Percentiles rank a stretch among this genome's conserved stretches.
phyloP scores from a whole-genome alignment of 805 yeast genomes.

The Ascoidea tarda region DNA sequence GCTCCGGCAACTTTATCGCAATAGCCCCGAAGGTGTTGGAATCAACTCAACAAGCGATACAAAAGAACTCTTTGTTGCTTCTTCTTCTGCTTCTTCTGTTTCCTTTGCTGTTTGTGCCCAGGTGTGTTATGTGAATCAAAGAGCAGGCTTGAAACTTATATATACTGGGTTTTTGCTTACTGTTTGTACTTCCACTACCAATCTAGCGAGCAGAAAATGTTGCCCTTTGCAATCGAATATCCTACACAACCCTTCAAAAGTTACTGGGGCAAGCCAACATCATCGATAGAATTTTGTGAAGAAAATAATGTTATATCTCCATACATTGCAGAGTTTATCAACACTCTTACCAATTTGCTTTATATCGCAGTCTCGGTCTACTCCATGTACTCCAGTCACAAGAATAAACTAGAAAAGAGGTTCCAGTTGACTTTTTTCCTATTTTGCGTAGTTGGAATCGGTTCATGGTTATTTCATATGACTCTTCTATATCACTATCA shows the following conservation, averaged over 20 bases:
- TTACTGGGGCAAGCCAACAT: conserved; percentile 68
- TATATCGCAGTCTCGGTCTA: conserved; percentile 44
- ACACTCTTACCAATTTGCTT: conserved; percentile 63
- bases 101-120: no score
- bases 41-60: no score
- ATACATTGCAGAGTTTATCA: conserved; percentile 82
- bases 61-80: no score
- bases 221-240: not conserved
- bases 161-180: no score
- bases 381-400: conserved; percentile 46
- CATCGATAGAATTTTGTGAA: conserved; percentile 99
- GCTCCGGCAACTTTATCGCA: no score
- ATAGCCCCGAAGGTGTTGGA: no score
- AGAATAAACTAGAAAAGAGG: conserved; percentile 51
- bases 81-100: no score
- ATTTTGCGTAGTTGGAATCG: conserved; percentile 80
- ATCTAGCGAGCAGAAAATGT: no score
- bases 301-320: conserved; percentile 83
- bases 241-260: not conserved
- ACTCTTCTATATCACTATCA: conserved; percentile 83
- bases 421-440: conserved; percentile 65
- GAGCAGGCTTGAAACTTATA: no score
- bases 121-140: no score
- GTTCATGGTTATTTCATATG: conserved; percentile 95
- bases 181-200: no score